These are phyloP conservation scores for Sicyos edulis DNA, from an alignment of 306 rosid genomes.

Conservation along the genomic window DNA sequence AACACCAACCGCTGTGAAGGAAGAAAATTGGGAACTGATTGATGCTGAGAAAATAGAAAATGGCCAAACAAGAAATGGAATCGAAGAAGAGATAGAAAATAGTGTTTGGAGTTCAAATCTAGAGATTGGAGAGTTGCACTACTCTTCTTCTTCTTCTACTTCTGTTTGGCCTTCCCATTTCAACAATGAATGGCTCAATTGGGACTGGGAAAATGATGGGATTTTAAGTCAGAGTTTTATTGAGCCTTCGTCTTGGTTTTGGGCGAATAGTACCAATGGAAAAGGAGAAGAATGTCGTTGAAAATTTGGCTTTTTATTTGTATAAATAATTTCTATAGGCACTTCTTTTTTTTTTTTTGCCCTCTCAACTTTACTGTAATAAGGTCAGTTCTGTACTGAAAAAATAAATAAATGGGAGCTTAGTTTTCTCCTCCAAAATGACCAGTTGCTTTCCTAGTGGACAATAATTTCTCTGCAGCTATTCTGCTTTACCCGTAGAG, in stretches of 20 bases:
- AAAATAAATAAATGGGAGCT: neutral
- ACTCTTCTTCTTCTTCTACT: neutral
- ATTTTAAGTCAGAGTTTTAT: constrained; percentile 32
- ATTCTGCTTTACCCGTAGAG: too few relatives aligned
- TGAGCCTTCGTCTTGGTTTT: constrained; percentile 31
- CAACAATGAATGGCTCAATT: constrained; percentile 45
- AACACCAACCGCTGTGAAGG: neutral
- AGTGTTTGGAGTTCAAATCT: constrained; percentile 34
- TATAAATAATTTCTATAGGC: neutral
- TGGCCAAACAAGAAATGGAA: neutral
- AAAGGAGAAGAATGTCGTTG: constrained; percentile 21
- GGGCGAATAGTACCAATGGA: constrained; percentile 31
- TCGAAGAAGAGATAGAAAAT: constrained; percentile 22
- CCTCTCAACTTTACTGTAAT: neutral
- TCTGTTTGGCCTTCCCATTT: constrained; percentile 31
- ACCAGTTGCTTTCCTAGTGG: neutral
- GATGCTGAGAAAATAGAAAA: constrained; percentile 12
- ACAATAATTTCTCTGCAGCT: neutral
- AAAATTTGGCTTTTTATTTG: neutral
- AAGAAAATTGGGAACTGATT: constrained; percentile 25
- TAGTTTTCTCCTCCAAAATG: neutral
- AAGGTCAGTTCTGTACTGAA: neutral
- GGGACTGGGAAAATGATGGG: constrained; percentile 36
- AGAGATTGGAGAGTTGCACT: constrained; percentile 34
- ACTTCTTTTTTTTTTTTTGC: neutral